A percentile compares a stretch with the other conserved stretches of the same genome.
These are phyloP conservation scores for Myriosclerotinia curreyana DNA, from an alignment of 2,329 filamentous ascomycete genomes.

Conservation along the genomic window DNA sequence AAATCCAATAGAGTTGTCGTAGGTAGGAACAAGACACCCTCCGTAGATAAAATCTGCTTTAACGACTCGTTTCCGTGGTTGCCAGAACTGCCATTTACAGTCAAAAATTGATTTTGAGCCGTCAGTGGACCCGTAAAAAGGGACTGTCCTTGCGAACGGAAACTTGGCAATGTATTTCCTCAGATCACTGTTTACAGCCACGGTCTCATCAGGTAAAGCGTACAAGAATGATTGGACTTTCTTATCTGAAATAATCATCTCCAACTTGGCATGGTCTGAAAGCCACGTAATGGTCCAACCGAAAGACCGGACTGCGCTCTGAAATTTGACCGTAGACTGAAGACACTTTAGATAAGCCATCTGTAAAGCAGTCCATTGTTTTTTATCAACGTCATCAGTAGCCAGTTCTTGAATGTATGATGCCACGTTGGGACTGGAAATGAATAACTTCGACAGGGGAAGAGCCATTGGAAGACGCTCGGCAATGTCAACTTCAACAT, in stretches of 20 bases:
- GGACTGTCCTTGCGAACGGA: conserved; percentile 49
- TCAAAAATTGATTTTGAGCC: conserved; percentile 36
- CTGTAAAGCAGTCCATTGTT: conserved; percentile 39
- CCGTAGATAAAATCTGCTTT: conserved; percentile 42
- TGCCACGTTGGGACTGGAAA: conserved; percentile 29
- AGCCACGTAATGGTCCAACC: conserved; percentile 42
- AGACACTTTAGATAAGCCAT: conserved; percentile 39
- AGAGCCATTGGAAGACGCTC: not conserved
- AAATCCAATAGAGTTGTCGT: conserved; percentile 14
- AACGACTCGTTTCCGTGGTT: conserved; percentile 41
- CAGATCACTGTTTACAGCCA: conserved; percentile 39
- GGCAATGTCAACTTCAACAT: not conserved
- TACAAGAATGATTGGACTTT: conserved; percentile 49
- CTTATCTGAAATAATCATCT: conserved; percentile 40
- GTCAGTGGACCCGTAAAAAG: conserved; percentile 25
- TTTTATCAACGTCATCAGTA: conserved; percentile 30
- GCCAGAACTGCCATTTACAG: conserved; percentile 47
- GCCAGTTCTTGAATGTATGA: conserved; percentile 40
- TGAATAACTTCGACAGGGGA: conserved; percentile 8
- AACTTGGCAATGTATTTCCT: conserved; percentile 43
- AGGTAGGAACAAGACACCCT: conserved; percentile 28
- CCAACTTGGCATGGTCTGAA: conserved; percentile 40
- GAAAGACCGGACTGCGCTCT: not conserved
- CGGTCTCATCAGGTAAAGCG: conserved; percentile 36
- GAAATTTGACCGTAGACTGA: conserved; percentile 41